Conservation (phyloP, 1,284 basidiomycete genomes). For the Ganoderma lucidum region DNA sequence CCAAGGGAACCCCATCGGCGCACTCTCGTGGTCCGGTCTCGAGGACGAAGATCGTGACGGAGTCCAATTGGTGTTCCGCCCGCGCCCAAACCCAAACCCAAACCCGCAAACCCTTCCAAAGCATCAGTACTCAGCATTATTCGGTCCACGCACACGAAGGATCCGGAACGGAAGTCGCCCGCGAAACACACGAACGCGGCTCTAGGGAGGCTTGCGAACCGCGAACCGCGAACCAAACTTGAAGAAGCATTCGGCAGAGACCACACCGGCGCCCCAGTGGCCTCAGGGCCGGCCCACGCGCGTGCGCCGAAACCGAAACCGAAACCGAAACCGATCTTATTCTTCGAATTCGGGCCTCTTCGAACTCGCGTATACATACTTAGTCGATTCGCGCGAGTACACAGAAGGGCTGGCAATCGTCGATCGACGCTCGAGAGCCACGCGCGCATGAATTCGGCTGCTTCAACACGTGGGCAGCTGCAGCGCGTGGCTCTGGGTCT, state of each 20-base stretch:
- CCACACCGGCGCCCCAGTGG: neutral
- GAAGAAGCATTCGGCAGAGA: neutral
- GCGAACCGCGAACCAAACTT: too few species aligned
- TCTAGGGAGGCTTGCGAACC: neutral
- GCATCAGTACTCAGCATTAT: neutral
- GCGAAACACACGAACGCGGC: neutral
- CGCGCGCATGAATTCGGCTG: too few species aligned
- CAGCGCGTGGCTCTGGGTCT: neutral
- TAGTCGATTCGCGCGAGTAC: neutral
- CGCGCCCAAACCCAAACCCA: too few species aligned
- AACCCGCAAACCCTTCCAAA: too few species aligned
- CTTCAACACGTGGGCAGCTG: too few species aligned
- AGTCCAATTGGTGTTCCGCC: too few species aligned
- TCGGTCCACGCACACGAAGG: neutral
- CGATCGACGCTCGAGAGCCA: too few species aligned
- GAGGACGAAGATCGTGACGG: neutral
- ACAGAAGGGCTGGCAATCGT: neutral
- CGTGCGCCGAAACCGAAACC: neutral
- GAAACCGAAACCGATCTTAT: neutral
- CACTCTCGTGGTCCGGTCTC: neutral
- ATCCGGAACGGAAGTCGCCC: too few species aligned
- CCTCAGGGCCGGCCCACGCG: neutral
- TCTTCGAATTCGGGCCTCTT: neutral
- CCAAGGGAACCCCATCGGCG: too few species aligned
- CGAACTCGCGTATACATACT: too few species aligned